Conservation (phyloP, 441 rosid species). For the Jatropha multifida region DNA sequence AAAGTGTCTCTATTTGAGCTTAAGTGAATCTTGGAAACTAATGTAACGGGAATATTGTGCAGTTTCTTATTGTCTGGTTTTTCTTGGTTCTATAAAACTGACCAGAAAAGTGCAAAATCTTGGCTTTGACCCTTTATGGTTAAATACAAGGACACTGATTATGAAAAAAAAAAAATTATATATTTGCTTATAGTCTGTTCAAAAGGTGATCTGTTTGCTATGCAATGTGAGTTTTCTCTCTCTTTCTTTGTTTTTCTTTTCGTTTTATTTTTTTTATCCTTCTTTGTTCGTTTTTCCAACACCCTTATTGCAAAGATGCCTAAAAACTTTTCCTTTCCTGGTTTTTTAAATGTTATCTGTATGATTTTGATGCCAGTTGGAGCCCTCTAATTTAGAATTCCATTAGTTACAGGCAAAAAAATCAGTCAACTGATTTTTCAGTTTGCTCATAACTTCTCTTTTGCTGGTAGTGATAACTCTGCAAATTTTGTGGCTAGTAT, state of each 20-base stretch:
- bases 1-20: neutral
- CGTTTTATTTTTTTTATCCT: neutral
- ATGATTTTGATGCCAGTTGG: neutral
- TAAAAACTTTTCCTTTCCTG: neutral
- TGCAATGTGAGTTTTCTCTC: neutral
- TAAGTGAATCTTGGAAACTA: constrained; percentile 14
- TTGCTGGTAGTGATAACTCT: neutral
- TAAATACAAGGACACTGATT: neutral
- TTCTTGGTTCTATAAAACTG: neutral
- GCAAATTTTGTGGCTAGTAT: neutral
- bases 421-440: neutral
- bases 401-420: neutral
- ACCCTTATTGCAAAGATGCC: neutral
- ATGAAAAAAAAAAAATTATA: neutral
- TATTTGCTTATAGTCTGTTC: neutral
- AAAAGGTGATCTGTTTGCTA: neutral
- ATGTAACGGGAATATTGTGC: neutral
- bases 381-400: neutral
- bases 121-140: neutral
- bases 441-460: neutral
- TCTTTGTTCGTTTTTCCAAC: neutral
- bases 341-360: neutral
- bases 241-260: neutral
- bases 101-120: constrained; percentile 11
- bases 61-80: neutral